Percentiles rank a stretch among this genome's conserved stretches.
These are phyloP conservation scores for Eucalyptus sp. DNA, from an alignment of 345 rosid genomes.

Conservation along the genomic window DNA sequence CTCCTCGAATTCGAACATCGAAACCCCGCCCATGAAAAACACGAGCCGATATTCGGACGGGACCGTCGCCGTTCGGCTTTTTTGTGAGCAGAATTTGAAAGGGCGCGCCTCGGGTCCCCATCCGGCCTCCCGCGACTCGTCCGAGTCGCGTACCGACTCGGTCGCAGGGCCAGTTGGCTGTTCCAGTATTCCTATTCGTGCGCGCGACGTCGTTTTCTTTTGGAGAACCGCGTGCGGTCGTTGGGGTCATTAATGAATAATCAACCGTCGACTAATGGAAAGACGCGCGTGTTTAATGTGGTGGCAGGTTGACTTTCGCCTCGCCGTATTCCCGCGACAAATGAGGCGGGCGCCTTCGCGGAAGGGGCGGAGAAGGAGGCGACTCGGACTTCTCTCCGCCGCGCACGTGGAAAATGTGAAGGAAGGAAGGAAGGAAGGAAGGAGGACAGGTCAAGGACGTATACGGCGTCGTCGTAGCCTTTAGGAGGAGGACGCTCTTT, in stretches of 20 bases:
- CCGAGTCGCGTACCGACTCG: neutral
- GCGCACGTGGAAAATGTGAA: neutral
- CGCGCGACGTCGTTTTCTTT: neutral
- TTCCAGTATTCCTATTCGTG: neutral
- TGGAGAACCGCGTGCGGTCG: neutral
- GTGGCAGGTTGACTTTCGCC: conserved; percentile 26
- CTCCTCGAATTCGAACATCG: neutral
- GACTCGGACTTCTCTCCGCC: neutral
- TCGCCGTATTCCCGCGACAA: conserved; percentile 15
- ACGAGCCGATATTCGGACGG: no score
- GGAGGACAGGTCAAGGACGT: neutral
- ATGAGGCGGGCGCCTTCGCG: neutral
- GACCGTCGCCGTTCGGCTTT: neutral
- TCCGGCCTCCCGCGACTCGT: neutral
- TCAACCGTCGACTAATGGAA: neutral
- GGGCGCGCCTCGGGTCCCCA: neutral
- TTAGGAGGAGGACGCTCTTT: neutral
- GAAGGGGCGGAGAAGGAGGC: neutral
- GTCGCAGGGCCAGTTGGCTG: neutral
- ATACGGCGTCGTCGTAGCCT: neutral
- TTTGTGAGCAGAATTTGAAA: neutral
- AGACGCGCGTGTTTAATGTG: neutral
- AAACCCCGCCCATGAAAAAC: neutral
- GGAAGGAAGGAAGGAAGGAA: neutral
- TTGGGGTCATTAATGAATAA: no score